Percentiles rank a stretch among this genome's conserved stretches.
phyloP scores from a whole-genome alignment of 176 grass and related monocot genomes.

The Dactylis glomerata region DNA sequence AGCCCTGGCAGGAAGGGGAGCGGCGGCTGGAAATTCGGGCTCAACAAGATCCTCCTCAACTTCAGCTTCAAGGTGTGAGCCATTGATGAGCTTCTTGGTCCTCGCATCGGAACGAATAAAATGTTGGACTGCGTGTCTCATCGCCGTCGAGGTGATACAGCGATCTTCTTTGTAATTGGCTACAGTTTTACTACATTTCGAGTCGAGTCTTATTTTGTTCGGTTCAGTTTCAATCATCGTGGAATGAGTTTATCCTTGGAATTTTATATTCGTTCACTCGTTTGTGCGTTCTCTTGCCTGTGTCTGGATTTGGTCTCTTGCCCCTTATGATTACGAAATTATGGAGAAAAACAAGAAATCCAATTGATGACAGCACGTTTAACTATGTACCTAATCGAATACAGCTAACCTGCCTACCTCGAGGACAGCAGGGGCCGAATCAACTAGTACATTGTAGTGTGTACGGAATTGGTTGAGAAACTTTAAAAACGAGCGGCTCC shows the following conservation, averaged over 20 bases:
- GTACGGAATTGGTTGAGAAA: neutral
- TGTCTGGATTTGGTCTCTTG: no score
- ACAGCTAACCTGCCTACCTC: neutral
- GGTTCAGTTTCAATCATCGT: neutral
- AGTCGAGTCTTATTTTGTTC: neutral
- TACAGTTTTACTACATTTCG: neutral
- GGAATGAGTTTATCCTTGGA: neutral
- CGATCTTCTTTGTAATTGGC: neutral
- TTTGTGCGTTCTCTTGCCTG: neutral
- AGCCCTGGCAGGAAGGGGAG: constrained; percentile 28
- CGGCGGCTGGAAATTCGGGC: constrained; percentile 51
- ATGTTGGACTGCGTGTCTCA: neutral
- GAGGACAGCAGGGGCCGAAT: neutral
- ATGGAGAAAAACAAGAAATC: no score
- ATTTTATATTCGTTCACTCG: neutral
- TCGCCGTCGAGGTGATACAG: neutral
- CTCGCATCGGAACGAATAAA: neutral
- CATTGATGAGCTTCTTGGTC: neutral
- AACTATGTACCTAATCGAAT: neutral
- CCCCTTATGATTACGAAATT: no score
- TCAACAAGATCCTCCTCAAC: constrained; percentile 58
- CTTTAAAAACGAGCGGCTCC: no score
- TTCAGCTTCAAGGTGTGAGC: constrained; percentile 60
- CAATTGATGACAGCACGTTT: neutral
- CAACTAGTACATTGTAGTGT: neutral